A percentile compares a stretch with the other conserved stretches of the same genome.
Evolutionary conservation across 768 basidiomycete species (phyloP).

Genomic region (Calvatia gigantea): DNA sequence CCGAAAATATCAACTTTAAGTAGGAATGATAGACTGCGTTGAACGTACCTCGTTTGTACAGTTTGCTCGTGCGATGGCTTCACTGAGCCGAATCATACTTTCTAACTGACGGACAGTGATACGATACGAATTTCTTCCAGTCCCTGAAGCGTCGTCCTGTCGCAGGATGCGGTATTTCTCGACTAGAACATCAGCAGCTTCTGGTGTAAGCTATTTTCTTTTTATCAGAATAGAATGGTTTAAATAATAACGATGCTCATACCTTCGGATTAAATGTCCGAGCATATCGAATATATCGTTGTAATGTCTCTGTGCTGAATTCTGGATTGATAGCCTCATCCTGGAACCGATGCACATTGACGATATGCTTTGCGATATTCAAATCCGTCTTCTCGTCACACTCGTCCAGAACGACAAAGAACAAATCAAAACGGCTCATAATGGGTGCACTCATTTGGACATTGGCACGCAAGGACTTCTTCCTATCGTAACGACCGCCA

Average conservation of each 20-base stretch:
- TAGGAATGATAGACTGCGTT: background rate
- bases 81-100: constrained; percentile 96
- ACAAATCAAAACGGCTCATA: constrained; percentile 98
- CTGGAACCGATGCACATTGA: constrained; percentile 94
- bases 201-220: constrained; percentile 72
- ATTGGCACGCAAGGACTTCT: constrained; percentile 87
- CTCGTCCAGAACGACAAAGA: constrained; percentile 97
- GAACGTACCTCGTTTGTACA: constrained; percentile 81
- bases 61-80: constrained; percentile 96
- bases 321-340: constrained; percentile 95
- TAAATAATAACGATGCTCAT: constrained; percentile 16
- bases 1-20: background rate
- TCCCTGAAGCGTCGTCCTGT: constrained; percentile 89
- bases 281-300: constrained; percentile 95
- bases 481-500: constrained; percentile 95
- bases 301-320: constrained; percentile 94
- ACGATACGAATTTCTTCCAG: constrained; percentile 88
- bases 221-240: constrained; percentile 4
- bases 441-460: constrained; percentile 98
- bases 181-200: constrained; percentile 89
- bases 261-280: constrained; percentile 98
- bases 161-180: constrained; percentile 92
- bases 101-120: constrained; percentile 98
- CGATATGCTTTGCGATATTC: constrained; percentile 95
- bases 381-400: constrained; percentile 91